phyloP scores from a whole-genome alignment of 257 asterid species.

The Schizonepeta tenuifolia region DNA sequence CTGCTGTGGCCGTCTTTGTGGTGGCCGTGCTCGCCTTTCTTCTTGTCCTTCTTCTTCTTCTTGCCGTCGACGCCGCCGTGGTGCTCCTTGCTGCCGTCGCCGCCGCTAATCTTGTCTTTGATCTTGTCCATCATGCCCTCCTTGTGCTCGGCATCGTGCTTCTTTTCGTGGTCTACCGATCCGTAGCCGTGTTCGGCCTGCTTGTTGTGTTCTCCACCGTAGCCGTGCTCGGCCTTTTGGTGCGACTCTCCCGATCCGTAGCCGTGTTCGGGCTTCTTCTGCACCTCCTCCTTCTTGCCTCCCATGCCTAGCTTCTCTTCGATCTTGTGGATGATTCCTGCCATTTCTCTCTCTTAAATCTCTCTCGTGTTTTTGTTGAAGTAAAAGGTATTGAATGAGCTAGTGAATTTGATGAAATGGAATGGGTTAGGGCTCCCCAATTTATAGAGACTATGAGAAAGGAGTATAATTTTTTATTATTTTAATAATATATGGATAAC shows the following conservation, averaged over 20 bases:
- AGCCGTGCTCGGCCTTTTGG: slow-evolving; percentile 42
- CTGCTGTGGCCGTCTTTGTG: slow-evolving; percentile 29
- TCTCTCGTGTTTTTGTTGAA: background rate
- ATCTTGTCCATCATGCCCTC: slow-evolving; percentile 46
- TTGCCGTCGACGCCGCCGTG: background rate
- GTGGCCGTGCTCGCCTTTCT: slow-evolving; percentile 33
- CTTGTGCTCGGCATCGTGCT: slow-evolving; percentile 39
- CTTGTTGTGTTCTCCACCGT: slow-evolving; percentile 10
- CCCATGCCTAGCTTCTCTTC: slow-evolving; percentile 67
- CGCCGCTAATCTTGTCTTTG: slow-evolving; percentile 49
- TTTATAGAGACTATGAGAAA: slow-evolving; percentile 31
- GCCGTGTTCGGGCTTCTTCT: slow-evolving; percentile 40
- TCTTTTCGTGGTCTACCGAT: slow-evolving; percentile 25
- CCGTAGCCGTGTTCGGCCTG: slow-evolving; percentile 33
- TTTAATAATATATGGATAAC: background rate
- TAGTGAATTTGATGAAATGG: background rate
- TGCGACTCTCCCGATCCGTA: no score
- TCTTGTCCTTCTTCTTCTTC: slow-evolving; percentile 32
- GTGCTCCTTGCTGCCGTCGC: slow-evolving; percentile 1
- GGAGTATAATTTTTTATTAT: background rate
- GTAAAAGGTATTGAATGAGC: background rate
- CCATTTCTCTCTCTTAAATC: slow-evolving; percentile 45
- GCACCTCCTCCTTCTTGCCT: slow-evolving; percentile 53
- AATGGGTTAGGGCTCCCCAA: background rate
- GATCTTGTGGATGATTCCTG: slow-evolving; percentile 75